Evolutionary conservation across 768 basidiomycete species (phyloP), one percentile per base, ranked within the genome.

Genomic region (Trametes villosa): DNA sequence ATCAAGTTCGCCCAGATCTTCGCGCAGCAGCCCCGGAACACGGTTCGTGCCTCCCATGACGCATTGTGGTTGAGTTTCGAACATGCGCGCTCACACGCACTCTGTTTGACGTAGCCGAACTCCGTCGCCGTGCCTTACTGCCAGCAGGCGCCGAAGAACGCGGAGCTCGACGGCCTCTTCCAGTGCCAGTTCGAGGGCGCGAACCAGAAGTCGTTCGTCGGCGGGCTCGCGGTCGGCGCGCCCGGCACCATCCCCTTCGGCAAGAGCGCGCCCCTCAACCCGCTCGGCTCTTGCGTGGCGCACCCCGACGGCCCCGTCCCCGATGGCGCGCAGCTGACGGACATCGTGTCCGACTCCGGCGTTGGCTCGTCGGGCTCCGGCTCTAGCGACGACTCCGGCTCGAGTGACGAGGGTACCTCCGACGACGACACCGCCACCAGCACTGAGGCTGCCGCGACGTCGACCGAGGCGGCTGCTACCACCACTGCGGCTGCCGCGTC

Each of bases 181-280:
- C 84, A 85, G 66, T 86, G 83, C 68, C 85, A 86, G 70, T 85
- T 80, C 71, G 70, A 75, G 63, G 78, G 83, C 54, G 77, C 75
- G 18, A 68, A 82, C 49, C 74, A 73, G 30, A 74, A 61, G 3
- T 74, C 72, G 4, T 86, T 86, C 64, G 79, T 79, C 46, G 79
- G 79, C 31, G 77, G 77, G 46, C 57, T 75, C 47, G 57, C 70
- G 13, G 76, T 79, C 34, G 85, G n/a, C n/a, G n/a, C n/a, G n/a
- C n/a, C n/a, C n/a, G n/a, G n/a, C n/a, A n/a, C n/a, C n/a, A n/a
- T n/a, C n/a, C n/a, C n/a, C n/a, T n/a, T n/a, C n/a, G n/a, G n/a
- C n/a, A n/a, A n/a, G n/a, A n/a, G n/a, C n/a, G n/a, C n/a, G n/a
- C n/a, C n/a, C n/a, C n/a, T n/a, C n/a, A n/a, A n/a, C n/a, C n/a